Conservation (phyloP, 108 stramenopile genomes). For the Asterionellopsis glacialis region DNA sequence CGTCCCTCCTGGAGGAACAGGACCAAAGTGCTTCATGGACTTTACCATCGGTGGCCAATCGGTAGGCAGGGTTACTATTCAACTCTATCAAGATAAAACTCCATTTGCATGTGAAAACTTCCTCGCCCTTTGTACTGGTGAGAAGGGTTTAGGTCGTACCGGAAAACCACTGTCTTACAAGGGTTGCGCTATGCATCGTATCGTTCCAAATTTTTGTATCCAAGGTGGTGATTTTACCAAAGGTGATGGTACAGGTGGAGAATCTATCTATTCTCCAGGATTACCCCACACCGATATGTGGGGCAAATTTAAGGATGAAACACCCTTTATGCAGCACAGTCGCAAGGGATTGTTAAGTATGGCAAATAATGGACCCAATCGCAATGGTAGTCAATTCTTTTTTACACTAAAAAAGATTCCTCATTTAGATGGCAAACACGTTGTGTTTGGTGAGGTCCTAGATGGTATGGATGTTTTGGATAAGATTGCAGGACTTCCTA, state of each 20-base stretch:
- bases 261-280: slow-evolving; percentile 55
- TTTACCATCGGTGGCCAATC: slow-evolving; percentile 57
- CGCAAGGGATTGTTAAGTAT: slow-evolving; percentile 62
- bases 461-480: slow-evolving; percentile 47
- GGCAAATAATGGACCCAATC: slow-evolving; percentile 78
- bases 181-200: slow-evolving; percentile 63
- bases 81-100: slow-evolving; percentile 72
- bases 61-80: slow-evolving; percentile 60
- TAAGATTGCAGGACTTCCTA: slow-evolving; percentile 20
- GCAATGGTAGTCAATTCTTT: slow-evolving; percentile 78
- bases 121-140: slow-evolving; percentile 81
- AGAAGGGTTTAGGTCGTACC: slow-evolving; percentile 22
- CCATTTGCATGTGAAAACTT: slow-evolving; percentile 92
- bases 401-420: slow-evolving; percentile 46
- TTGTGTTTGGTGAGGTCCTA: slow-evolving; percentile 82
- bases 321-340: slow-evolving; percentile 50
- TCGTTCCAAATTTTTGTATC: slow-evolving; percentile 62
- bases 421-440: slow-evolving; percentile 83
- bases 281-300: slow-evolving; percentile 30
- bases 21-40: slow-evolving; percentile 63
- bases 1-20: slow-evolving; percentile 25
- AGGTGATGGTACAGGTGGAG: slow-evolving; percentile 82
- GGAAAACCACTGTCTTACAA: slow-evolving; percentile 26
- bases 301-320: slow-evolving; percentile 77
- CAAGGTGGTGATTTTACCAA: slow-evolving; percentile 84